Evolutionary conservation across 495 filamentous ascomycete genomes (phyloP).

Genomic region (Hypoxylon perforatum): DNA sequence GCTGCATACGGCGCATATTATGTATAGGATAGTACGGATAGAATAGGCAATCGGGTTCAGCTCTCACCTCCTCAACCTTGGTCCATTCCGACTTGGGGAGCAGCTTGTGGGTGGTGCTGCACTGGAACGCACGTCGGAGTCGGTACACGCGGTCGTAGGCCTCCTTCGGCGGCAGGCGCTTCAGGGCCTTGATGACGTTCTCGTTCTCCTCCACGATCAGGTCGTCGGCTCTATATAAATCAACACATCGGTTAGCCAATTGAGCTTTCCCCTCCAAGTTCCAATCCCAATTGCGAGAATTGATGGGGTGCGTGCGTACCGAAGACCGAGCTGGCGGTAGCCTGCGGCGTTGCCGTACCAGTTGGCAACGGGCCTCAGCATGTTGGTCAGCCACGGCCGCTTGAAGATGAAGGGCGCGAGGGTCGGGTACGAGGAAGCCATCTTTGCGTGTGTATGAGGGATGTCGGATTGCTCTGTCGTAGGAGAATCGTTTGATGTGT

Average conservation of each 20-base stretch:
- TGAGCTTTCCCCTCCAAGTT: not conserved
- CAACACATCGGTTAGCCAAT: conserved; percentile 5
- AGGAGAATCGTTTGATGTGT: too few relatives aligned
- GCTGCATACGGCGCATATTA: not conserved
- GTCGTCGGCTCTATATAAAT: conserved; percentile 89
- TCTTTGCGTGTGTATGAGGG: conserved; percentile 40
- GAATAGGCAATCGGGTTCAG: not conserved
- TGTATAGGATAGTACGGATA: not conserved
- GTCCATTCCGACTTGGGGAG: conserved; percentile 86
- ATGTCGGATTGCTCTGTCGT: conserved; percentile 18
- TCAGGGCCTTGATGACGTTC: conserved; percentile 82
- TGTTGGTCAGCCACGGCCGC: conserved; percentile 83
- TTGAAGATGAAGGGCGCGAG: conserved; percentile 77
- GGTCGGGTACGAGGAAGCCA: conserved; percentile 75
- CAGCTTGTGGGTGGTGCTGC: conserved; percentile 75
- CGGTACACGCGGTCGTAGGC: conserved; percentile 97
- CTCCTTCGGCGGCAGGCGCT: conserved; percentile 89
- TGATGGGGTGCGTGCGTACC: too few relatives aligned
- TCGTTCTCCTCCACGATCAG: conserved; percentile 92
- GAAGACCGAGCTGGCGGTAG: conserved; percentile 92
- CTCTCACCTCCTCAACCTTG: conserved; percentile 56
- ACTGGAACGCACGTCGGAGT: conserved; percentile 93
- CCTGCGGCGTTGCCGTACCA: conserved; percentile 89
- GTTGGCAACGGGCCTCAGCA: conserved; percentile 79
- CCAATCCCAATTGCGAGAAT: conserved; percentile 11